These are phyloP conservation scores for Fabrea salina DNA, from an alignment of 169 alveolate genomes.

Conservation along the genomic window DNA sequence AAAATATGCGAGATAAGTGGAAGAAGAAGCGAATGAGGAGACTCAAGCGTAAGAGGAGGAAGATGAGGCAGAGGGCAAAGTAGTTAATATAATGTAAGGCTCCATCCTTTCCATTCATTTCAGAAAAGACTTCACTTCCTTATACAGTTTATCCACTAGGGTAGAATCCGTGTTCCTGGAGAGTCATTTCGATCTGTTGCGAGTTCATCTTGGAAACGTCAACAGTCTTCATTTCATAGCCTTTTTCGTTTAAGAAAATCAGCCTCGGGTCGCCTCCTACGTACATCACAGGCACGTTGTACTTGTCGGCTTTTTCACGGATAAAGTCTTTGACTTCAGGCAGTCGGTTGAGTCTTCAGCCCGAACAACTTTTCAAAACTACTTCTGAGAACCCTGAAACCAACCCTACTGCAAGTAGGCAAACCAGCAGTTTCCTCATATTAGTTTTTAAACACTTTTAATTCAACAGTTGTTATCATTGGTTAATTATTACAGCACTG, in stretches of 20 bases:
- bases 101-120: too few species aligned
- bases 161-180: slow-evolving; percentile 23
- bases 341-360: slow-evolving; percentile 49
- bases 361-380: slow-evolving; percentile 39
- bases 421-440: too few species aligned
- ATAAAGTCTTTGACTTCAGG: slow-evolving; percentile 43
- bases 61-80: too few species aligned
- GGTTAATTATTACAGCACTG: background rate
- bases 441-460: too few species aligned
- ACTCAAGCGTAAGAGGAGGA: too few species aligned
- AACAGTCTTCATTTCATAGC: background rate
- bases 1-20: too few species aligned
- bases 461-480: too few species aligned
- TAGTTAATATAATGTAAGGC: too few species aligned
- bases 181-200: background rate
- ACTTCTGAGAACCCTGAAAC: too few species aligned
- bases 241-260: background rate
- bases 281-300: slow-evolving; percentile 30
- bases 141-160: background rate
- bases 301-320: slow-evolving; percentile 3
- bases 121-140: too few species aligned
- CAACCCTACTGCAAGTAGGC: too few species aligned
- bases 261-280: slow-evolving; percentile 54
- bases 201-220: background rate
- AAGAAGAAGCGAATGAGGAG: too few species aligned